phyloP scores from a whole-genome alignment of 1,284 basidiomycete species.

The Boletus smithii region DNA sequence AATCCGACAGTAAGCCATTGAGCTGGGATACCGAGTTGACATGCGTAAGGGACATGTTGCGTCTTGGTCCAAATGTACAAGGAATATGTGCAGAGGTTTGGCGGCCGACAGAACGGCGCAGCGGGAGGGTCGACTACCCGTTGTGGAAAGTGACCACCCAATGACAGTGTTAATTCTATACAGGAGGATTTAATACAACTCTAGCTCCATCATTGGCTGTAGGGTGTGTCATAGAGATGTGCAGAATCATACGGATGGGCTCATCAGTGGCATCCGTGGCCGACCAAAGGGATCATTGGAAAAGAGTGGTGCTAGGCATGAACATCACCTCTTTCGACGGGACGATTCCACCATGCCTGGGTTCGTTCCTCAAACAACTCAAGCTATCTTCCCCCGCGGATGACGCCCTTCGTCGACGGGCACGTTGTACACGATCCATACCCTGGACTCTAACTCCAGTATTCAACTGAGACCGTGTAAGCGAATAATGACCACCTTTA shows the following conservation, averaged over 20 bases:
- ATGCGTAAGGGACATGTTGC: conserved; percentile 57
- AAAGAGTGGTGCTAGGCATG: neutral
- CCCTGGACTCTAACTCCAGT: conserved; percentile 2
- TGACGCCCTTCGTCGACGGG: conserved; percentile 31
- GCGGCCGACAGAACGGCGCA: no score
- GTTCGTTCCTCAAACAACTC: conserved; percentile 1
- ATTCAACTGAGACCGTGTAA: conserved; percentile 9
- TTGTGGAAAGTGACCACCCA: neutral
- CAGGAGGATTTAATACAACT: conserved; percentile 14
- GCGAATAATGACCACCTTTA: conserved; percentile 5
- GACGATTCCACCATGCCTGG: conserved; percentile 2
- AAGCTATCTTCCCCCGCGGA: conserved; percentile 30
- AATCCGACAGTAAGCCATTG: conserved; percentile 54
- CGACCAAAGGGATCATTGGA: no score
- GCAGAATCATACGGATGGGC: no score
- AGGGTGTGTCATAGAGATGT: no score
- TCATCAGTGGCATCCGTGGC: no score
- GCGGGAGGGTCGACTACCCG: conserved; percentile 1
- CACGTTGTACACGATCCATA: conserved; percentile 12
- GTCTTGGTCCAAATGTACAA: neutral
- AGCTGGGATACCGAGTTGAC: conserved; percentile 60
- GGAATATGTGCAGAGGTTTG: no score
- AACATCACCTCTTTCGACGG: neutral
- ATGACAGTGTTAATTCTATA: no score
- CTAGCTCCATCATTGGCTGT: conserved; percentile 1